phyloP scores from a whole-genome alignment of 345 rosid genomes.

The Eucalyptus cloeziana region DNA sequence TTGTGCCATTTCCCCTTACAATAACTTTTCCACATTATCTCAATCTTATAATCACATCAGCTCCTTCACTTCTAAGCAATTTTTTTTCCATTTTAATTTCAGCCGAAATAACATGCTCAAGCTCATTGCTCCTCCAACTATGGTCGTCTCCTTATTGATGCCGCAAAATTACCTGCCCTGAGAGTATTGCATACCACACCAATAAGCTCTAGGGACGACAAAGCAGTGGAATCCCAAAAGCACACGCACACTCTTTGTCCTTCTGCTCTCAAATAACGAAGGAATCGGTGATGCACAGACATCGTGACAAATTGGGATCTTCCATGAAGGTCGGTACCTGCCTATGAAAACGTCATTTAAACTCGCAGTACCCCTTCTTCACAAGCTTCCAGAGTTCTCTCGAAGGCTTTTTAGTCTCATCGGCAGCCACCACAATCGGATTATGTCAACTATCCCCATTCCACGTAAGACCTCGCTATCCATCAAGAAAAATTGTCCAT shows the following conservation, averaged over 20 bases:
- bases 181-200: not conserved
- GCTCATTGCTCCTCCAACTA: not conserved
- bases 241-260: not conserved
- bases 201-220: not conserved
- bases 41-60: not conserved
- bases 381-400: not conserved
- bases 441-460: not conserved
- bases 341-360: too few relatives aligned
- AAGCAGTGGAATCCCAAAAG: not conserved
- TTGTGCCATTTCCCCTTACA: fast-evolving
- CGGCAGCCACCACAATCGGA: not conserved
- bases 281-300: not conserved
- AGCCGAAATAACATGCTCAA: not conserved
- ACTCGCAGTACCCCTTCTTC: fast-evolving
- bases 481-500: not conserved
- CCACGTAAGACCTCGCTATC: not conserved
- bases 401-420: not conserved
- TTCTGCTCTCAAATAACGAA: not conserved
- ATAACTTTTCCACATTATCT: not conserved
- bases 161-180: not conserved
- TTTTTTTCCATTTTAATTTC: not conserved
- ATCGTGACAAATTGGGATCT: not conserved
- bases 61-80: not conserved
- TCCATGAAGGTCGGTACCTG: not conserved
- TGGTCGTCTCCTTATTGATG: not conserved